These are phyloP conservation scores for Russula sp. DNA, from an alignment of 768 basidiomycete species.

Conservation along the genomic window DNA sequence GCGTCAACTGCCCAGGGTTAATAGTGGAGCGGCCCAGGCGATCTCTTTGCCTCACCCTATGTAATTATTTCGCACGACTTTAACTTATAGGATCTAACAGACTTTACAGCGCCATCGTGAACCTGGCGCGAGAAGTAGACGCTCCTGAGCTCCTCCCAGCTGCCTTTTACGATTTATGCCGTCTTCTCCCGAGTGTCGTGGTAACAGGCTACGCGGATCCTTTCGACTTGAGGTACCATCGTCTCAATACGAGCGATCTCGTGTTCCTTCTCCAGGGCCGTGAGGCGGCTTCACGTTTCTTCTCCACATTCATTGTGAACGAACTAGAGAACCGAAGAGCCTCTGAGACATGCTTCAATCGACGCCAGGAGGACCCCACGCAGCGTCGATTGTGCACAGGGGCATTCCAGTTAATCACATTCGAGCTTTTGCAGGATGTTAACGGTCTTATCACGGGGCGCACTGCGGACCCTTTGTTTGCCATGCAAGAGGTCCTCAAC, in stretches of 20 bases:
- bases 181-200: slow-evolving; percentile 56
- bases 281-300: slow-evolving; percentile 65
- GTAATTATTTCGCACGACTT: slow-evolving; percentile 35
- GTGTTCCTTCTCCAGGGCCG: slow-evolving; percentile 59
- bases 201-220: slow-evolving; percentile 45
- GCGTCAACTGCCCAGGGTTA: slow-evolving; percentile 42
- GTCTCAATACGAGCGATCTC: slow-evolving; percentile 49
- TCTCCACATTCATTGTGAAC: slow-evolving; percentile 72
- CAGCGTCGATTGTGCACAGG: slow-evolving; percentile 16
- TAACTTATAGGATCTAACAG: background rate
- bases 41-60: slow-evolving; percentile 58
- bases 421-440: slow-evolving; percentile 22
- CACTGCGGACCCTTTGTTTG: slow-evolving; percentile 24
- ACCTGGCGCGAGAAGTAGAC: slow-evolving; percentile 52
- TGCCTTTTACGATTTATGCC: slow-evolving; percentile 77
- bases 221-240: slow-evolving; percentile 33
- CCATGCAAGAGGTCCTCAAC: slow-evolving; percentile 22
- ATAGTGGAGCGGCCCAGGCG: slow-evolving; percentile 53
- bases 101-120: slow-evolving; percentile 51
- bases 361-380: slow-evolving; percentile 5
- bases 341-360: slow-evolving; percentile 30
- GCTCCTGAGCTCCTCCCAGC: slow-evolving; percentile 59
- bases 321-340: slow-evolving; percentile 62
- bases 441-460: slow-evolving; percentile 21
- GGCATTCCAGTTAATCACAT: slow-evolving; percentile 22